Conservation (phyloP, 1,284 basidiomycete species). For the Austroboletus rostrupii region DNA sequence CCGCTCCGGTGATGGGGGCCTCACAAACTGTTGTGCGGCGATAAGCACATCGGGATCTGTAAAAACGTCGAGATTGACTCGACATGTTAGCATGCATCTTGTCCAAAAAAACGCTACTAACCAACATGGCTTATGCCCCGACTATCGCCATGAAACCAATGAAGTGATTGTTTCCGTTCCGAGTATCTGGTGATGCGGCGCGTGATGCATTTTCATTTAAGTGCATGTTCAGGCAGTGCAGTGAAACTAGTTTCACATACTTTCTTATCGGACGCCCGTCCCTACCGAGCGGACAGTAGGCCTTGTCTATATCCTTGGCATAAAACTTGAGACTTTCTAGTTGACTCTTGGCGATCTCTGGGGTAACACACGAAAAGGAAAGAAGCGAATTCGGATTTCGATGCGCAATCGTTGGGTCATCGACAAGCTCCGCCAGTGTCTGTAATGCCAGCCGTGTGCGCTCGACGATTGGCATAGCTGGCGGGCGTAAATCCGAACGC, state of each 20-base stretch:
- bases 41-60: slow-evolving; percentile 25
- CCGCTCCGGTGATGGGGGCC: slow-evolving; percentile 27
- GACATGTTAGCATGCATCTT: not conserved
- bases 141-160: slow-evolving; percentile 62
- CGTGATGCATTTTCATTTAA: not conserved
- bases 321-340: slow-evolving; percentile 46
- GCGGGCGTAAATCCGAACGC: slow-evolving; percentile 44
- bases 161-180: slow-evolving; percentile 49
- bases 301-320: slow-evolving; percentile 40
- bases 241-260: slow-evolving; percentile 35
- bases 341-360: slow-evolving; percentile 50
- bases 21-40: slow-evolving; percentile 21
- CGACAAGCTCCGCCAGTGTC: slow-evolving; percentile 48
- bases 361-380: slow-evolving; percentile 64
- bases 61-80: not conserved
- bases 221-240: not conserved
- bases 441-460: slow-evolving; percentile 53
- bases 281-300: slow-evolving; percentile 55
- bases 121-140: slow-evolving; percentile 56
- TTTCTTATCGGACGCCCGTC: slow-evolving; percentile 59
- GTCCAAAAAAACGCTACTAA: slow-evolving; percentile 24
- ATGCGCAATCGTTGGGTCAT: slow-evolving; percentile 42
- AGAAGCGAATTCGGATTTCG: slow-evolving; percentile 57
- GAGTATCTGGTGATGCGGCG: slow-evolving; percentile 38
- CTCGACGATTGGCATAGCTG: slow-evolving; percentile 33